Percentiles rank a stretch among this genome's conserved stretches.
These are phyloP conservation scores for Tribonema minus DNA, from an alignment of 108 stramenopile species.

Conservation along the genomic window DNA sequence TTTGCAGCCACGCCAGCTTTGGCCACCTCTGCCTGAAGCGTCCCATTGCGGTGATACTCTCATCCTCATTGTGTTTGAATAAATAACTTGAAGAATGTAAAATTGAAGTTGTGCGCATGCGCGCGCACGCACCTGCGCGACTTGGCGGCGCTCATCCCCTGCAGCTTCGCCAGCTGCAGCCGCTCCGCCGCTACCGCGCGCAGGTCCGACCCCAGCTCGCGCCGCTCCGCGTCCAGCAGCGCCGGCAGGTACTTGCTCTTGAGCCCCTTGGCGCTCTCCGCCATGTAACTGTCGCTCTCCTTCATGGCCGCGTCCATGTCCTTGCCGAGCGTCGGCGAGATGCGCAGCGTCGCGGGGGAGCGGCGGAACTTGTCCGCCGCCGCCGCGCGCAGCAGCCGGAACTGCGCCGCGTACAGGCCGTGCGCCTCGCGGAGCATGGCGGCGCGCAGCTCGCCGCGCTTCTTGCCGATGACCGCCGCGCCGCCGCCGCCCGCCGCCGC, in stretches of 20 bases:
- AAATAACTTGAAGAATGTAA: no score
- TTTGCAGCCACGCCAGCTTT: no score
- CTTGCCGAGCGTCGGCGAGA: constrained; percentile 21
- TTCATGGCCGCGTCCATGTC: constrained; percentile 22
- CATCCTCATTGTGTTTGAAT: no score
- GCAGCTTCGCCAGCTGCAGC: constrained; percentile 17
- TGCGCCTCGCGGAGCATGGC: neutral
- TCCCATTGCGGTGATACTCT: no score
- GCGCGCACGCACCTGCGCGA: no score
- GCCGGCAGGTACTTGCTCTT: constrained; percentile 4
- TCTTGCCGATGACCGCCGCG: constrained; percentile 7
- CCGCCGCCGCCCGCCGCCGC: neutral
- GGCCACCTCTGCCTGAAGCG: no score
- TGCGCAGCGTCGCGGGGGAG: constrained; percentile 1
- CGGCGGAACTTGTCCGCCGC: constrained; percentile 14
- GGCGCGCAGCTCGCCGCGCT: constrained; percentile 17
- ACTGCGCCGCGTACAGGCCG: constrained; percentile 1
- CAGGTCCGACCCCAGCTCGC: constrained; percentile 6
- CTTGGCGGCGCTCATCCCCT: no score
- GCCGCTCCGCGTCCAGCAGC: neutral
- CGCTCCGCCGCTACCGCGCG: constrained; percentile 21
- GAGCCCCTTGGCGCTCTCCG: constrained; percentile 4
- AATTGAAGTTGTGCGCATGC: no score
- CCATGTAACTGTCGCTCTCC: constrained; percentile 15
- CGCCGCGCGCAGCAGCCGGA: constrained; percentile 1